A percentile compares a stretch with the other conserved stretches of the same genome.
Evolutionary conservation across 768 basidiomycete species (phyloP).

Genomic region (Hirschioporus abietinus): DNA sequence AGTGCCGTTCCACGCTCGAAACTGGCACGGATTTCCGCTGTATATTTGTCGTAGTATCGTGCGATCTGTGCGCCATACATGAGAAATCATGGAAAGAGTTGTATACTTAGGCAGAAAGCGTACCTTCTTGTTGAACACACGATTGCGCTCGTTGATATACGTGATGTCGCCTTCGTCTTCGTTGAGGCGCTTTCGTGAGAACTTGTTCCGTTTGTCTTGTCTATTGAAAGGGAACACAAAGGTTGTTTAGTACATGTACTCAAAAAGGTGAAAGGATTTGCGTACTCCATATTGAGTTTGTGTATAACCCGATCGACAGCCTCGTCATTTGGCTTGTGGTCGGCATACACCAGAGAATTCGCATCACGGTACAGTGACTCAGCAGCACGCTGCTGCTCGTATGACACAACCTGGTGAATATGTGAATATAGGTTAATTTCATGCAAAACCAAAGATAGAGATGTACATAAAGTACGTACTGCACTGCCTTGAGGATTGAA

Average conservation of each 20-base stretch:
- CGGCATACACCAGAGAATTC: conserved; percentile 88
- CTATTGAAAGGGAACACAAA: conserved; percentile 31
- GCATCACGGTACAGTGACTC: conserved; percentile 91
- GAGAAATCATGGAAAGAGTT: conserved; percentile 1
- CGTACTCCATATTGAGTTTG: conserved; percentile 92
- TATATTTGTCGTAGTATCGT: conserved; percentile 96
- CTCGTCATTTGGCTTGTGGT: conserved; percentile 93
- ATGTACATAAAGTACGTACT: conserved; percentile 24
- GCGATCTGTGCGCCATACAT: conserved; percentile 55
- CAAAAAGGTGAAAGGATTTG: conserved; percentile 18
- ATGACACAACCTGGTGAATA: conserved; percentile 38
- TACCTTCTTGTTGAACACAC: conserved; percentile 98
- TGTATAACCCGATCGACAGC: conserved; percentile 88
- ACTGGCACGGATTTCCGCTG: conserved; percentile 91
- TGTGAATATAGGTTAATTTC: conserved; percentile 11
- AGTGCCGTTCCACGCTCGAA: conserved; percentile 97
- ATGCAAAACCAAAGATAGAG: neutral
- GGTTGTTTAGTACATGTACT: conserved; percentile 1
- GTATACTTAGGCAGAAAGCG: conserved; percentile 12
- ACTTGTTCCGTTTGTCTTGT: conserved; percentile 85
- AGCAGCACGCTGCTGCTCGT: conserved; percentile 62
- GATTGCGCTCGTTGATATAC: conserved; percentile 98
- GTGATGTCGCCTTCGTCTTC: conserved; percentile 96
- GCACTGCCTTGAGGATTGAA: conserved; percentile 48
- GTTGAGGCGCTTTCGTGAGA: conserved; percentile 83